Percentiles rank a stretch among this genome's conserved stretches.
Evolutionary conservation across 371 early-diverging fungal species (phyloP).

Genomic region (Syncephalastrum monosporum): DNA sequence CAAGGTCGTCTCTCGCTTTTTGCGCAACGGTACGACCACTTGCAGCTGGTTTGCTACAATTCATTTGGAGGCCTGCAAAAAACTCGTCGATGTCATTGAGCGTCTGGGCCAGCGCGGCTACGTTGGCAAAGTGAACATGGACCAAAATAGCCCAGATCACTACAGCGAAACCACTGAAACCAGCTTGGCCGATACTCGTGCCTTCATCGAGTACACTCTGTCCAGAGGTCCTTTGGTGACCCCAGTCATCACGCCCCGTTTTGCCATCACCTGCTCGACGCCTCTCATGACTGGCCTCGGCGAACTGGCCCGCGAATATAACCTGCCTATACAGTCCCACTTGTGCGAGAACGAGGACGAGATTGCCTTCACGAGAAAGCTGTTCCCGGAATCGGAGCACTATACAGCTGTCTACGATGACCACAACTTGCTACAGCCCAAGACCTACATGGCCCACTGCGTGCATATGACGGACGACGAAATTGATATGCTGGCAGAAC

Average conservation of each 20-base stretch:
- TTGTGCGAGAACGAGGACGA: slow-evolving; percentile 82
- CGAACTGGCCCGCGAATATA: slow-evolving; percentile 63
- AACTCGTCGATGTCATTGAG: slow-evolving; percentile 68
- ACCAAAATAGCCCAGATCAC: slow-evolving; percentile 77
- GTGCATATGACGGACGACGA: slow-evolving; percentile 82
- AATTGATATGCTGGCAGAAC: slow-evolving; percentile 53
- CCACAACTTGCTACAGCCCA: slow-evolving; percentile 59
- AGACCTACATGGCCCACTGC: slow-evolving; percentile 91
- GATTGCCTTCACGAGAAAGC: slow-evolving; percentile 61
- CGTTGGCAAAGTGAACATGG: slow-evolving; percentile 96
- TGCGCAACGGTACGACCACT: slow-evolving; percentile 82
- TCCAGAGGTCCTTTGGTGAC: slow-evolving; percentile 45
- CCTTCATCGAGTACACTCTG: slow-evolving; percentile 64
- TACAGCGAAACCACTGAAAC: slow-evolving; percentile 70
- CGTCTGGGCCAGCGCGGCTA: slow-evolving; percentile 84
- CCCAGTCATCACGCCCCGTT: slow-evolving; percentile 89
- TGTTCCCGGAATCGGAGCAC: slow-evolving; percentile 68
- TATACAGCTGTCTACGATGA: slow-evolving; percentile 81
- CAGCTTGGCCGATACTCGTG: slow-evolving; percentile 67
- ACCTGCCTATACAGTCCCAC: slow-evolving; percentile 81
- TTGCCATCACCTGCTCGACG: slow-evolving; percentile 80
- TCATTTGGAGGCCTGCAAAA: slow-evolving; percentile 71
- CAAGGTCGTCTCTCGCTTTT: slow-evolving; percentile 62
- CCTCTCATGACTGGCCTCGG: slow-evolving; percentile 68
- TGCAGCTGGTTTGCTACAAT: slow-evolving; percentile 92